Conservation (phyloP, 805 yeast species). For the Spathaspora boniae region DNA sequence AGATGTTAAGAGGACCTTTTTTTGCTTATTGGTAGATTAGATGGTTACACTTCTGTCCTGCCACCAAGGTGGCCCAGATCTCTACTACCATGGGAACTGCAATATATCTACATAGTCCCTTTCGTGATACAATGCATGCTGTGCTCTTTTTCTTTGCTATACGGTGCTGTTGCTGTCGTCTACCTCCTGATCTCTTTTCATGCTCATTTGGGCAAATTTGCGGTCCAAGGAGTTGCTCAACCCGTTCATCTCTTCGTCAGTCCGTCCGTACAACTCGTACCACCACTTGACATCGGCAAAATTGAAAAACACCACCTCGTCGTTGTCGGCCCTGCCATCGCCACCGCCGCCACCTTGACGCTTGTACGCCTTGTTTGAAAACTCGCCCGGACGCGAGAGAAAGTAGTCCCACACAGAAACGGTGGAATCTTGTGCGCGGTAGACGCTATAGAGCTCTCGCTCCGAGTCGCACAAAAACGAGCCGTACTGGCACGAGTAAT, state of each 20-base stretch:
- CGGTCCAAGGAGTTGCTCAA: constrained; percentile 36
- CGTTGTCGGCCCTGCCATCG: constrained; percentile 19
- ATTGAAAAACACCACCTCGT: constrained; percentile 56
- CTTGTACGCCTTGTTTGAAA: constrained; percentile 49
- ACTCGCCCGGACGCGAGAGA: constrained; percentile 68
- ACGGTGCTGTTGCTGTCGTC: no score
- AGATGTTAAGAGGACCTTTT: no score
- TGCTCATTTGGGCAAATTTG: constrained; percentile 38
- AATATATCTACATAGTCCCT: background rate
- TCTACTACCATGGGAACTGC: no score
- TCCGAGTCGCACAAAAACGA: constrained; percentile 80
- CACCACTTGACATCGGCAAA: constrained; percentile 75
- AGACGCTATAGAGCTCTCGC: constrained; percentile 43
- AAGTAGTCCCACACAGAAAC: constrained; percentile 94
- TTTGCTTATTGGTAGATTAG: no score
- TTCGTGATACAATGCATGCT: no score
- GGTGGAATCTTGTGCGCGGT: constrained; percentile 45
- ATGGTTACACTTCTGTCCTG: no score
- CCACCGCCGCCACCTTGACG: no score
- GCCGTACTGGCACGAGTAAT: constrained; percentile 93
- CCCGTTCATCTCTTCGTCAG: constrained; percentile 53
- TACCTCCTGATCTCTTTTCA: constrained; percentile 1
- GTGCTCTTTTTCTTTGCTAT: no score
- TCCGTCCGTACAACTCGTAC: constrained; percentile 78
- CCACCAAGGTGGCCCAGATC: no score